Evolutionary conservation across 768 basidiomycete genomes (phyloP).

Genomic region (Leucocoprinus birnbaumii): DNA sequence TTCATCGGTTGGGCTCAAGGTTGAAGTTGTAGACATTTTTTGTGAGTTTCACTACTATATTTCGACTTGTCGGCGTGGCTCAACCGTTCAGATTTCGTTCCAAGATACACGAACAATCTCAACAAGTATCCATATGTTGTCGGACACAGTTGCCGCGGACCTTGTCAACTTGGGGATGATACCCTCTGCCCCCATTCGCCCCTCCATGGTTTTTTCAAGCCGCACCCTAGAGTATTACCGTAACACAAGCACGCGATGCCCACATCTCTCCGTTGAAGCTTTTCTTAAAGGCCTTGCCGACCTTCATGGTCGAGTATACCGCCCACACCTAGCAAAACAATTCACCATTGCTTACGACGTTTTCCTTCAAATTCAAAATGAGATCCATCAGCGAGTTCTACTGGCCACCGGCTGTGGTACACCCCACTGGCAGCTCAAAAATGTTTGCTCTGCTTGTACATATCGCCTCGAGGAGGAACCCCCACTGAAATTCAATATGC

Average conservation of each 20-base stretch:
- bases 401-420: slow-evolving; percentile 18
- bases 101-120: not conserved
- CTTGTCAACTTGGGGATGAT: slow-evolving; percentile 22
- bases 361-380: slow-evolving; percentile 17
- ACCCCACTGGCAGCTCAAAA: slow-evolving; percentile 16
- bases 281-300: slow-evolving; percentile 28
- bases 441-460: slow-evolving; percentile 15
- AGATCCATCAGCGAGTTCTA: slow-evolving; percentile 15
- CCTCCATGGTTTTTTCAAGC: slow-evolving; percentile 17
- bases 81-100: no score
- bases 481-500: slow-evolving; percentile 18
- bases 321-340: slow-evolving; percentile 16
- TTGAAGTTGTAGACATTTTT: no score
- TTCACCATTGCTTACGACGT: slow-evolving; percentile 24
- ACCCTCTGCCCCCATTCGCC: slow-evolving; percentile 20
- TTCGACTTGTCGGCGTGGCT: no score
- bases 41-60: no score
- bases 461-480: slow-evolving; percentile 20
- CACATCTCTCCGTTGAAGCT: slow-evolving; percentile 23
- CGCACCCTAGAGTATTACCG: slow-evolving; percentile 21
- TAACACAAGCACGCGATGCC: slow-evolving; percentile 17
- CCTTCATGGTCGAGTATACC: slow-evolving; percentile 20
- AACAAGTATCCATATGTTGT: not conserved
- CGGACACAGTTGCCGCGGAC: slow-evolving; percentile 7
- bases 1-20: no score